These are phyloP conservation scores for Aquanectria penicillioides DNA, from an alignment of 2,329 filamentous ascomycete species.

Conservation along the genomic window DNA sequence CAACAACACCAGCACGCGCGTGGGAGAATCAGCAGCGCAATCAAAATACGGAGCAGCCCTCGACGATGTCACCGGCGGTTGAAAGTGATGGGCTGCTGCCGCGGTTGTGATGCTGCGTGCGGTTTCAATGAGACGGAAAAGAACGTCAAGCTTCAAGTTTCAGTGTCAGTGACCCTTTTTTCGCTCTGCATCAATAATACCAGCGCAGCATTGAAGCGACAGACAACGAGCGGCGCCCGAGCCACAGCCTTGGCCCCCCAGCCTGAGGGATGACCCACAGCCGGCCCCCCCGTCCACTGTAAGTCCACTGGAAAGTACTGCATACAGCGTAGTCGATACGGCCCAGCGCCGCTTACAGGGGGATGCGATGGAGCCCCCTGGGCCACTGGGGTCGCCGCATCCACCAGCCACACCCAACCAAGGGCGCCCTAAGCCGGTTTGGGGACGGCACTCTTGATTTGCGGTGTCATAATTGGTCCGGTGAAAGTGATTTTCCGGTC, in stretches of 20 bases:
- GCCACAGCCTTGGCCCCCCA: conserved; percentile 24
- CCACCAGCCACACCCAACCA: conserved; percentile 29
- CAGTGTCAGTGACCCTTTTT: conserved; percentile 38
- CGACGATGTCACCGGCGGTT: conserved; percentile 18
- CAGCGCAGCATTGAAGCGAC: conserved; percentile 25
- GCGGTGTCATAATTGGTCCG: conserved; percentile 39
- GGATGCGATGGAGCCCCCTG: conserved; percentile 1
- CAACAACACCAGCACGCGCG: conserved; percentile 31
- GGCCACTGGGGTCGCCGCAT: conserved; percentile 28
- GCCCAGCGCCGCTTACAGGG: conserved; percentile 26
- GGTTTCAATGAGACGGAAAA: conserved; percentile 39
- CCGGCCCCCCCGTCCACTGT: conserved; percentile 18
- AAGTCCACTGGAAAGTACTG: conserved; percentile 27
- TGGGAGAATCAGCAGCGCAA: conserved; percentile 27
- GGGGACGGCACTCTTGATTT: conserved; percentile 32
- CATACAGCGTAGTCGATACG: conserved; percentile 20
- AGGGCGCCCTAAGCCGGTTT: conserved; percentile 41
- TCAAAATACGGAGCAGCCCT: conserved; percentile 10
- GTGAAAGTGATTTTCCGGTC: conserved; percentile 43
- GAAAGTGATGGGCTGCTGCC: conserved; percentile 27
- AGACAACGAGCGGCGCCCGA: conserved; percentile 19
- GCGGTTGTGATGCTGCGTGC: conserved; percentile 19
- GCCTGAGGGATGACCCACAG: conserved; percentile 16
- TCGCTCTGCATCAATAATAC: conserved; percentile 37
- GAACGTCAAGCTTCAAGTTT: conserved; percentile 35